phyloP scores from a whole-genome alignment of 225 moss, liverwort and hornwort genomes.

The Takakia lepidozioides region DNA sequence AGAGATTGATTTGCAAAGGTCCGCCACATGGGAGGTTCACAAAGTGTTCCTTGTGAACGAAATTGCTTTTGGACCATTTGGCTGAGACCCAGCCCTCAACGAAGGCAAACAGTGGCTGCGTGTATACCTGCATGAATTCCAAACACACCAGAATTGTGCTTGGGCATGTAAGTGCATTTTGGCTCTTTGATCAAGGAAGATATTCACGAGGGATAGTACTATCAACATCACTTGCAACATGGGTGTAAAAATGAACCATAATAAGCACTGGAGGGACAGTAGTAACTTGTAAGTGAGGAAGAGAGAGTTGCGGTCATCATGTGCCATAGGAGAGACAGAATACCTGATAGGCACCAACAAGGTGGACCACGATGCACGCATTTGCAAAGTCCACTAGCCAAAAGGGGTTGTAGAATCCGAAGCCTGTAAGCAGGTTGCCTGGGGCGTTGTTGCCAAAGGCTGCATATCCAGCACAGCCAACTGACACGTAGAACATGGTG shows the following conservation, averaged over 20 bases:
- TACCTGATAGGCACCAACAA: conserved; percentile 74
- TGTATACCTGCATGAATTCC: conserved; percentile 35
- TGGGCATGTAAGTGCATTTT: background rate
- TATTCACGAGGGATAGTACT: background rate
- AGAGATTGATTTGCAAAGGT: conserved; percentile 43
- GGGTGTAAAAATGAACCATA: too few relatives aligned
- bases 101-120: conserved; percentile 61
- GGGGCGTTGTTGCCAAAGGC: conserved; percentile 68
- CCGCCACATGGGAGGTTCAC: conserved; percentile 34
- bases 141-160: too few relatives aligned
- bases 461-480: conserved; percentile 65
- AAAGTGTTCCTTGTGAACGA: conserved; percentile 27
- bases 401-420: conserved; percentile 63
- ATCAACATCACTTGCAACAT: too few relatives aligned
- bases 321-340: background rate
- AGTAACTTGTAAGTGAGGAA: background rate
- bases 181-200: background rate
- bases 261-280: background rate
- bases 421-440: conserved; percentile 62
- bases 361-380: conserved; percentile 59
- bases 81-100: conserved; percentile 27
- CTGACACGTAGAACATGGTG: conserved; percentile 63
- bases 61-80: conserved; percentile 42
- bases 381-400: conserved; percentile 63
- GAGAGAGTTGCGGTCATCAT: background rate